Evolutionary conservation across 1,284 basidiomycete genomes (phyloP), one percentile per base, ranked within the genome.

Genomic region (Ganoderma lucidum): DNA sequence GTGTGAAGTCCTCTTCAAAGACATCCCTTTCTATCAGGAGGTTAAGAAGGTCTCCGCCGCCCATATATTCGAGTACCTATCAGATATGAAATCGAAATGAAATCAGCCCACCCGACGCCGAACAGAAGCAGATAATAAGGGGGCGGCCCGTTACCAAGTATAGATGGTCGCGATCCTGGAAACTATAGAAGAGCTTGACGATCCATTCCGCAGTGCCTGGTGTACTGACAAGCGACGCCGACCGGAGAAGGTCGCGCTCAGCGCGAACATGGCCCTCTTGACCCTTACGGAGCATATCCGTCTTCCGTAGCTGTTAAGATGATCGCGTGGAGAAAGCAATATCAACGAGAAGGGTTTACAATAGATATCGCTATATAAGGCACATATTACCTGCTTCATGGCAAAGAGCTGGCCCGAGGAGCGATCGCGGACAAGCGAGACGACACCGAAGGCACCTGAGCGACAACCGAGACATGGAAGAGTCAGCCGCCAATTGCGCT

Each of bases 231-330:
- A 93, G 81, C 41, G 92, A 90, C 51, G 91, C 95, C 45, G 92
- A 91, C 81, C 93, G 94, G 74, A 97, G 88, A 65, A 97, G 85
- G 76, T 97, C 95, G 77, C 96, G 88, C 79, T 97, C 95, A 44
- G 96, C 96, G 44, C 95, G 90, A 74, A 97, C 93, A 80, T 97
- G 96, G 3, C 96, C 97, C 84, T 99, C 97, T 82, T 99, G 97
- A n/a, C 95, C 96, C 83, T 97, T 97, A 62, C 95, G 91, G 75
- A 99, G 87, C 96, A 99, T 98, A 80, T 98, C 97, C 68, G 91
- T 91, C 84, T 99, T 99, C 66, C 96, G 90, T 76, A 98, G 85
- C 94, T 96, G 78, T 67, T 67, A 10, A 66, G 74, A 78, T 14
- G 48, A 48, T 61, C 51, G 64, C 15, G 45, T 61, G 39, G 19